Percentiles rank a stretch among this genome's conserved stretches.
These are phyloP conservation scores for Citrullus mucosospermus DNA, from an alignment of 306 rosid genomes.

Conservation along the genomic window DNA sequence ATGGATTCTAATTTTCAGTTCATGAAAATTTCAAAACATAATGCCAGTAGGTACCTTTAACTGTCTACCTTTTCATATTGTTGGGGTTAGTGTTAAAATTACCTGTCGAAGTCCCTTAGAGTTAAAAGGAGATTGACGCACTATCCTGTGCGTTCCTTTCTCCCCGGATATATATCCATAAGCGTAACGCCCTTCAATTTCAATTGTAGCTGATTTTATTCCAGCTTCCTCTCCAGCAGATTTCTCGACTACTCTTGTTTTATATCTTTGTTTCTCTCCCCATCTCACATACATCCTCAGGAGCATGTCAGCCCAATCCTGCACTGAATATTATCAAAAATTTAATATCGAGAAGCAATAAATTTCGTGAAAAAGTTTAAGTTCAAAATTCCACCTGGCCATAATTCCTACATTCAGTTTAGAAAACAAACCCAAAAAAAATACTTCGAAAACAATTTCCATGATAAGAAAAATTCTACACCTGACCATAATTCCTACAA, in stretches of 20 bases:
- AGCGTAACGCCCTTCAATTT: conserved; percentile 93
- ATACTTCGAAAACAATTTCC: neutral
- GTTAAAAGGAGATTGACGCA: conserved; percentile 90
- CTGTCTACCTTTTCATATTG: neutral
- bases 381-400: neutral
- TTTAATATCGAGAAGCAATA: conserved; percentile 18
- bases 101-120: conserved; percentile 98
- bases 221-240: conserved; percentile 97
- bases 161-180: conserved; percentile 95
- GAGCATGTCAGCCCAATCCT: conserved; percentile 99
- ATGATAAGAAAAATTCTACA: neutral
- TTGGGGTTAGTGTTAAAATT: neutral
- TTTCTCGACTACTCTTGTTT: conserved; percentile 80
- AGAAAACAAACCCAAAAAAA: neutral
- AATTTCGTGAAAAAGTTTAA: neutral
- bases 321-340: conserved; percentile 56
- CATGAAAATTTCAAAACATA: neutral
- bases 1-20: neutral
- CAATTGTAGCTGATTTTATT: conserved; percentile 83
- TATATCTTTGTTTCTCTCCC: conserved; percentile 89
- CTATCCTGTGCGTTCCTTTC: conserved; percentile 92
- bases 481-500: neutral
- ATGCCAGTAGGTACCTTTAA: neutral
- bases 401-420: neutral
- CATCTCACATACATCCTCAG: conserved; percentile 94